Base-by-base conservation (phyloP, 257 asterid species). In the Asclepias syriaca region DNA sequence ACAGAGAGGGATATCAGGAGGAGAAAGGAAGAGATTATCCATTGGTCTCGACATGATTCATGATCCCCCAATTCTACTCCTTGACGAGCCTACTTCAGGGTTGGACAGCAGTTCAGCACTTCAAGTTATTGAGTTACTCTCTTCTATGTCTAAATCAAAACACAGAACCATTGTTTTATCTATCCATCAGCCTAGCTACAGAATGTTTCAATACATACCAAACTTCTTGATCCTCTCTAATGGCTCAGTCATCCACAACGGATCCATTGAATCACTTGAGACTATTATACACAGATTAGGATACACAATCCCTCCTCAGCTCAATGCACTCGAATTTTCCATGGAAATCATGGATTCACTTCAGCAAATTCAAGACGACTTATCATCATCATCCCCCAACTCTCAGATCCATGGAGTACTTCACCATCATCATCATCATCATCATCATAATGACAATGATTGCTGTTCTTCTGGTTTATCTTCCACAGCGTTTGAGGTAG, bases 21-120 rank as follows among this genome's bases (percentile, higher is more conserved):
- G 98, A 45, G 98, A 92, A 80, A 83, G 85, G 49, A 92, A 89
- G 76, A 79, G 98, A 64, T 92, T 92, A 46, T 85, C 98, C 4
- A 88, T 92, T 57, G 98, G 94, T 21, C 96, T 88, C 5, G 98
- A 92, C 39, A 84, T 92, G 85, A 92, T 92, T 63, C 90, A 92
- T 19, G 96, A 88, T 55, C 98, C 98, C 2, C 85, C 88, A 0
- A 82, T 92, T 71, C 83, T 92, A 65, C 80, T 92, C 22, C 84
- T 92, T 14, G 96, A 90, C 11, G 98, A 92, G 82, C 98, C 96
- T 12, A 92, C 98, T 72, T 92, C 97, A 6, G 97, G 97, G 39
- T 85, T 92, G 2, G 97, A 92, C 65, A 86, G 96, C 85, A 86
- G 86, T 80, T 89, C 96, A 16, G 96, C 97, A n/a, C 92, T 92